These are phyloP conservation scores for Ocimum tenuiflorum DNA, from an alignment of 257 asterid species.

Conservation along the genomic window DNA sequence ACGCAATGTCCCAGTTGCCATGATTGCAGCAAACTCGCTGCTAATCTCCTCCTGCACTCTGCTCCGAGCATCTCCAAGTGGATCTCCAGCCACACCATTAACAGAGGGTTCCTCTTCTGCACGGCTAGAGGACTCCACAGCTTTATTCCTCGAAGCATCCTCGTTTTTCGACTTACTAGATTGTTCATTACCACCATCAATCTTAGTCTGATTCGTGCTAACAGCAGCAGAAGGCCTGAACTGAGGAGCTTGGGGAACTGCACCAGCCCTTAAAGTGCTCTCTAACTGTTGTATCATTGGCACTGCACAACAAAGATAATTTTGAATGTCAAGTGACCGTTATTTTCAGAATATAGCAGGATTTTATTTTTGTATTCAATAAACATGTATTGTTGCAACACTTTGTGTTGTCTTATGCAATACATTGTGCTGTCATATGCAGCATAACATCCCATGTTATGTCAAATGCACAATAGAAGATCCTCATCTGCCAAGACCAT, in stretches of 20 bases:
- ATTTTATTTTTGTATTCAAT: no score
- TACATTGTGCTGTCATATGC: no score
- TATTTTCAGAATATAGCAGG: no score
- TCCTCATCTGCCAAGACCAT: neutral
- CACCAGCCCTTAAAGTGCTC: slow-evolving; percentile 67
- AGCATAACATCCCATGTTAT: no score
- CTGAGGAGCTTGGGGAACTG: slow-evolving; percentile 80
- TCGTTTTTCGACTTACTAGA: slow-evolving; percentile 5
- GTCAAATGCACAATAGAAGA: neutral
- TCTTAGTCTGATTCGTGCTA: slow-evolving; percentile 25
- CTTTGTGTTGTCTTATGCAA: neutral
- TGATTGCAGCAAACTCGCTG: slow-evolving; percentile 73
- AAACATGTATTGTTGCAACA: no score
- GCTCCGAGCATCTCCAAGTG: slow-evolving; percentile 71
- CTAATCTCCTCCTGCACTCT: slow-evolving; percentile 82
- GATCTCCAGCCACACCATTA: slow-evolving; percentile 31
- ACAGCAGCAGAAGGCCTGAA: slow-evolving; percentile 40
- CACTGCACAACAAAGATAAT: slow-evolving; percentile 46
- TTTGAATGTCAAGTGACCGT: neutral
- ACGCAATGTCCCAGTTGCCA: slow-evolving; percentile 83
- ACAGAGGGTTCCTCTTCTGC: slow-evolving; percentile 21
- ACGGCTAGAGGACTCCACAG: neutral
- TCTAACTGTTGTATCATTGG: slow-evolving; percentile 88
- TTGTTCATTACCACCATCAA: neutral
- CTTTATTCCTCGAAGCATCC: neutral